Percentiles rank a stretch among this genome's conserved stretches.
Evolutionary conservation across 2,329 filamentous ascomycete species (phyloP).

Genomic region (Zymoseptoria brevis): DNA sequence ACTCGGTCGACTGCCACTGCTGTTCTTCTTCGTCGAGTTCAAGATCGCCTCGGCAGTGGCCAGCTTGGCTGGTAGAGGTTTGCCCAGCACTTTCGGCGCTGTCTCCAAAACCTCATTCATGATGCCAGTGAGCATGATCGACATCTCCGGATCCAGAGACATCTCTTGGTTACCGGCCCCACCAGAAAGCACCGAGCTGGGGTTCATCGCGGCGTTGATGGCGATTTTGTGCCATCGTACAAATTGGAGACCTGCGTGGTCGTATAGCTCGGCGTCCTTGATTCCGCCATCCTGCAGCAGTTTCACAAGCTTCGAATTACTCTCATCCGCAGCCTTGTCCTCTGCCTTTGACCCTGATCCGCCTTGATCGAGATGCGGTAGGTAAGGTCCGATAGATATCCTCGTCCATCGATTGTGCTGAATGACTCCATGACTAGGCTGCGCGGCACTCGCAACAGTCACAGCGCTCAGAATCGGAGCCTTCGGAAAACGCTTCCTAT

Average conservation of each 20-base stretch:
- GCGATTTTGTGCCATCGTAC: conserved; percentile 70
- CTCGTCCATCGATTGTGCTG: conserved; percentile 67
- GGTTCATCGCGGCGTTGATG: conserved; percentile 70
- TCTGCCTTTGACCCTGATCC: conserved; percentile 18
- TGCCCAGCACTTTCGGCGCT: conserved; percentile 55
- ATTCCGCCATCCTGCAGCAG: conserved; percentile 56
- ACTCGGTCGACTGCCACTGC: conserved; percentile 49
- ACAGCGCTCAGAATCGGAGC: conserved; percentile 59
- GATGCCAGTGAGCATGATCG: conserved; percentile 53
- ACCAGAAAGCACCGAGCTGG: conserved; percentile 59
- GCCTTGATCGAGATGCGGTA: conserved; percentile 40
- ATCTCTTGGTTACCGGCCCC: conserved; percentile 59
- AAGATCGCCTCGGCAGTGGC: conserved; percentile 57
- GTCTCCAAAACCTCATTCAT: conserved; percentile 64
- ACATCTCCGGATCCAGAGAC: conserved; percentile 55
- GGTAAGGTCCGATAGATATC: conserved; percentile 61
- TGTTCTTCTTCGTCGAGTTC: conserved; percentile 55
- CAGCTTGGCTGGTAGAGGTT: conserved; percentile 51
- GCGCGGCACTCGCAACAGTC: conserved; percentile 61
- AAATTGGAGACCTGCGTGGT: conserved; percentile 59
- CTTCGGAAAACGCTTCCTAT: conserved; percentile 52
- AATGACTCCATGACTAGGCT: conserved; percentile 54
- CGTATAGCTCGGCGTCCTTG: conserved; percentile 56
- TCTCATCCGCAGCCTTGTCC: conserved; percentile 19
- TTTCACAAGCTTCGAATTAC: conserved; percentile 45